Percentiles rank a stretch among this genome's conserved stretches.
Conservation (phyloP, 768 basidiomycete species). For the Lanmaoa rubissima region DNA sequence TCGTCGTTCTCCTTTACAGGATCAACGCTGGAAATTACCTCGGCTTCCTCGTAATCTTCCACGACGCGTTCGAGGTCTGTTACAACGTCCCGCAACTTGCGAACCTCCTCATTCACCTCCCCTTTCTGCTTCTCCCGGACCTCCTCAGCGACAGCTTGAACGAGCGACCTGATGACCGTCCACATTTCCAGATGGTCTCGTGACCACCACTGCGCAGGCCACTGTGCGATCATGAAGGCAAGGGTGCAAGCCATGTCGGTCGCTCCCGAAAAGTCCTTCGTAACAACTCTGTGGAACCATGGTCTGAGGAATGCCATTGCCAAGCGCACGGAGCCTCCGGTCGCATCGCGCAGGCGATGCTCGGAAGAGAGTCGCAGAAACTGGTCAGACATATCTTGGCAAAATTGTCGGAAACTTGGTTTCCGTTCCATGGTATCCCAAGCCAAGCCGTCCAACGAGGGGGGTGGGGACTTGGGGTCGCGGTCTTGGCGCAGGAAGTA, state of each 20-base stretch:
- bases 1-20: slow-evolving; percentile 17
- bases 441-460: slow-evolving; percentile 37
- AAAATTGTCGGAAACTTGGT: slow-evolving; percentile 65
- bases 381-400: slow-evolving; percentile 61
- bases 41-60: slow-evolving; percentile 38
- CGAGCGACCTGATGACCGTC: slow-evolving; percentile 56
- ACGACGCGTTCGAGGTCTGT: slow-evolving; percentile 47
- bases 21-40: slow-evolving; percentile 24
- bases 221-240: slow-evolving; percentile 52
- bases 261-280: slow-evolving; percentile 38
- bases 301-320: slow-evolving; percentile 65
- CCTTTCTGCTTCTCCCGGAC: slow-evolving; percentile 49
- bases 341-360: slow-evolving; percentile 60
- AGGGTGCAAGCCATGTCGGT: slow-evolving; percentile 41
- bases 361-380: slow-evolving; percentile 58
- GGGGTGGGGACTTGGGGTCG: slow-evolving; percentile 28
- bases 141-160: slow-evolving; percentile 63
- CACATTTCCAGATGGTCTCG: slow-evolving; percentile 62
- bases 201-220: slow-evolving; percentile 71
- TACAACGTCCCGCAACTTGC: slow-evolving; percentile 48
- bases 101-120: slow-evolving; percentile 44
- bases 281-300: slow-evolving; percentile 59
- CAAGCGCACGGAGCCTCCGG: slow-evolving; percentile 64
- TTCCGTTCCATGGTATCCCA: slow-evolving; percentile 63
- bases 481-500: slow-evolving; percentile 52